These are phyloP conservation scores for Boletus vermiculosoides DNA, from an alignment of 768 basidiomycete genomes.

Conservation along the genomic window DNA sequence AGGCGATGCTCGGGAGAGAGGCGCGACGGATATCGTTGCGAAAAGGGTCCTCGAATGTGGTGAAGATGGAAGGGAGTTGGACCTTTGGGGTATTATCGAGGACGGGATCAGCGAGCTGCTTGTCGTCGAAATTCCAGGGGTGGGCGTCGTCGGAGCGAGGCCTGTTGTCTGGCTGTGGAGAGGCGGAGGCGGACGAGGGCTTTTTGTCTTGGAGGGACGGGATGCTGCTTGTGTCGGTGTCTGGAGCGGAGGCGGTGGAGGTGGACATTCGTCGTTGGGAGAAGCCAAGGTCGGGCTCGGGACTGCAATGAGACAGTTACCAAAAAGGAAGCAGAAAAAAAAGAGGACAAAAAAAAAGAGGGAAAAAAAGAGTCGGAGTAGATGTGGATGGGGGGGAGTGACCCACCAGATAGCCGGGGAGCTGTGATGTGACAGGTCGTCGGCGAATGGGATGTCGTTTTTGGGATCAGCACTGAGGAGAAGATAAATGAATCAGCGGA, in stretches of 20 bases:
- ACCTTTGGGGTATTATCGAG: slow-evolving; percentile 50
- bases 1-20: slow-evolving; percentile 60
- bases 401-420: slow-evolving; percentile 50
- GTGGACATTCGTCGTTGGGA: slow-evolving; percentile 69
- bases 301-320: slow-evolving; percentile 28
- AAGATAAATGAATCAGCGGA: slow-evolving; percentile 13
- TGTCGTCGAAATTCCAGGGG: slow-evolving; percentile 35
- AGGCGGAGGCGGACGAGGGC: slow-evolving; percentile 49
- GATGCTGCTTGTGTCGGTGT: slow-evolving; percentile 55
- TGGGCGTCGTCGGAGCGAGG: slow-evolving; percentile 34
- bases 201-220: slow-evolving; percentile 64
- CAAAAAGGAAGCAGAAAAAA: slow-evolving; percentile 1
- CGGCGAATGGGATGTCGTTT: slow-evolving; percentile 40
- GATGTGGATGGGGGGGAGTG: slow-evolving; percentile 14
- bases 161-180: slow-evolving; percentile 49
- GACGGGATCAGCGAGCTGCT: slow-evolving; percentile 40
- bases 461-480: slow-evolving; percentile 40
- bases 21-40: slow-evolving; percentile 56
- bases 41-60: slow-evolving; percentile 61
- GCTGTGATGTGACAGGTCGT: slow-evolving; percentile 47
- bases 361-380: slow-evolving; percentile 18
- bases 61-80: slow-evolving; percentile 73
- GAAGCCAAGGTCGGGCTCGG: slow-evolving; percentile 54
- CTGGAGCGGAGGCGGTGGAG: slow-evolving; percentile 66
- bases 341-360: slow-evolving; percentile 10